A percentile compares a stretch with the other conserved stretches of the same genome.
These are phyloP conservation scores for Cadophora luteo-olivacea DNA, from an alignment of 2,329 filamentous ascomycete genomes.

Conservation along the genomic window DNA sequence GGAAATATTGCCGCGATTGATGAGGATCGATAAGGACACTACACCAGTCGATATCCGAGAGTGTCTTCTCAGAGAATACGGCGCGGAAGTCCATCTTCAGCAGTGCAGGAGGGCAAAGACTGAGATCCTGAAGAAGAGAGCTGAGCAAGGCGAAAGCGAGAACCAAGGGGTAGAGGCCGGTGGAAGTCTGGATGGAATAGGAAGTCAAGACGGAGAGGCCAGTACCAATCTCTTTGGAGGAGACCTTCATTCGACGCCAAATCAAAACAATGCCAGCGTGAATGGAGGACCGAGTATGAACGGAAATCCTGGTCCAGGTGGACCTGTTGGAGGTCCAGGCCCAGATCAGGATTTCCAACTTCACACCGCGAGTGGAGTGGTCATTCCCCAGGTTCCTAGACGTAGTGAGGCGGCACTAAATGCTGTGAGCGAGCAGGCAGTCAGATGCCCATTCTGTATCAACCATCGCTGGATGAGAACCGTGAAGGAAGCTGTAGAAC, in stretches of 20 bases:
- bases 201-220: conserved; percentile 33
- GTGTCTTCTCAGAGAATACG: conserved; percentile 52
- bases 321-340: conserved; percentile 16
- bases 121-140: conserved; percentile 43
- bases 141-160: conserved; percentile 22
- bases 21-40: conserved; percentile 63
- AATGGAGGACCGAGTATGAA: conserved; percentile 18
- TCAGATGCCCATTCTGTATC: conserved; percentile 44
- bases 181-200: conserved; percentile 34
- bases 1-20: conserved; percentile 65
- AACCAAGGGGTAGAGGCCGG: conserved; percentile 9
- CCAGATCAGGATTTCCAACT: conserved; percentile 35
- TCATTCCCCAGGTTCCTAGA: conserved; percentile 37
- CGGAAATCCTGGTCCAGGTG: background rate
- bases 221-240: conserved; percentile 35
- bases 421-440: conserved; percentile 39
- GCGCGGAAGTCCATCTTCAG: conserved; percentile 44
- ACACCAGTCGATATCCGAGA: conserved; percentile 66
- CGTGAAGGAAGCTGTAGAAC: conserved; percentile 45
- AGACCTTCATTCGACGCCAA: conserved; percentile 19
- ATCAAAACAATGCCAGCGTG: conserved; percentile 31
- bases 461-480: conserved; percentile 44
- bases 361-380: conserved; percentile 40
- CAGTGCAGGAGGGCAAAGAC: conserved; percentile 45
- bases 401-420: conserved; percentile 34